Percentiles rank a stretch among this genome's conserved stretches.
Conservation (phyloP, 2,329 filamentous ascomycete species). For the Fusarium verrucosum region DNA sequence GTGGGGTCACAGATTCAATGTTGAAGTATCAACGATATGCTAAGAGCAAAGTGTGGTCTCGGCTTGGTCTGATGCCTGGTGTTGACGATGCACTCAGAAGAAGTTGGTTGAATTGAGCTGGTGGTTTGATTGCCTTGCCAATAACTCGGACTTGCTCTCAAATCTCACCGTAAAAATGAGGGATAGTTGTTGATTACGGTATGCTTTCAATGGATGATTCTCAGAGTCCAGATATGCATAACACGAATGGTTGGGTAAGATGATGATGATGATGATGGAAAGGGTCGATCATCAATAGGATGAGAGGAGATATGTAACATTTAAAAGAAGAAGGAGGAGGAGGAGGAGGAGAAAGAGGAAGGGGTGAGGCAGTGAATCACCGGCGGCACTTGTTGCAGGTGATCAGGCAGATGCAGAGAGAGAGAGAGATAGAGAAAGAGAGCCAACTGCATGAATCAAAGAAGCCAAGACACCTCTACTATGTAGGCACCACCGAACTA, state of each 20-base stretch:
- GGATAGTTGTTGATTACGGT: background rate
- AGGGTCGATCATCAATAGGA: background rate
- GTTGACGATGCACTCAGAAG: background rate
- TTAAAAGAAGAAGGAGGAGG: background rate
- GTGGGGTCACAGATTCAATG: too few species aligned
- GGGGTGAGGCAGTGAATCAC: constrained; percentile 1
- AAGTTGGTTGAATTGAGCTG: background rate
- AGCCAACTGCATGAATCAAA: background rate
- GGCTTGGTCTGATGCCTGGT: background rate
- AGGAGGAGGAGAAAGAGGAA: background rate
- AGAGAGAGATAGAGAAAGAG: background rate
- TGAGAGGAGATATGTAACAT: background rate
- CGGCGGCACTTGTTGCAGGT: constrained; percentile 4
- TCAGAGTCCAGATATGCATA: background rate
- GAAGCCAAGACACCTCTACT: background rate
- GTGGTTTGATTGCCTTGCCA: background rate
- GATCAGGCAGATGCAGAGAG: constrained; percentile 3
- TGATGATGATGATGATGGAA: background rate
- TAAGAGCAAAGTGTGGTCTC: background rate
- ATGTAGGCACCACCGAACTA: constrained; percentile 15
- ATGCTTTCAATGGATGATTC: background rate
- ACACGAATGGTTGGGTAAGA: too few species aligned
- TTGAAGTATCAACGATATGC: background rate
- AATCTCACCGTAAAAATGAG: background rate
- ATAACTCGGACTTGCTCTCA: background rate